phyloP scores from a whole-genome alignment of 176 grass and related monocot genomes.

The Microstegium vimineum region DNA sequence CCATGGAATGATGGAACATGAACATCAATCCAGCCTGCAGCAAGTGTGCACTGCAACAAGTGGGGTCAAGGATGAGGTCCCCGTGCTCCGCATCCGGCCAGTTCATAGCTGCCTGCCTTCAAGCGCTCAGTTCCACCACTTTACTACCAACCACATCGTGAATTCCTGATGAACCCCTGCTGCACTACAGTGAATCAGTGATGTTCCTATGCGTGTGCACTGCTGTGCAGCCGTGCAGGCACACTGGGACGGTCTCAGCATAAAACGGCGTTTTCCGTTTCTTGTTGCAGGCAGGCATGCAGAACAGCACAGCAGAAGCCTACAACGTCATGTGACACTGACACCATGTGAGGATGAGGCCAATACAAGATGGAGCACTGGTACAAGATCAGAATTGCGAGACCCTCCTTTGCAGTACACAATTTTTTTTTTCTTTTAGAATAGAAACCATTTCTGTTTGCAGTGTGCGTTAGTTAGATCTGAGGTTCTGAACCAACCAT shows the following conservation, averaged over 20 bases:
- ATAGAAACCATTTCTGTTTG: not conserved
- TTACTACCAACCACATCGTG: not conserved
- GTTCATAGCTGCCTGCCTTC: not conserved
- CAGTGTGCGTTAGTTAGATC: not conserved
- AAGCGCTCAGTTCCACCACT: not conserved
- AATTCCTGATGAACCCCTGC: not conserved
- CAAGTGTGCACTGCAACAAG: conserved; percentile 6
- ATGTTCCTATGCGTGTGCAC: not conserved
- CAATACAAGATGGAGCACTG: not conserved
- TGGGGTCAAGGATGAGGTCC: not conserved
- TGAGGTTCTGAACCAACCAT: not conserved
- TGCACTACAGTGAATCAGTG: too few relatives aligned
- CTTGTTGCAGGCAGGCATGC: not conserved
- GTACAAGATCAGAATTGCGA: not conserved
- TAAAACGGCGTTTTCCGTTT: not conserved
- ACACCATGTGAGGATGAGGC: not conserved
- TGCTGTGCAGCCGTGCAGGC: not conserved
- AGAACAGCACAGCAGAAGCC: not conserved
- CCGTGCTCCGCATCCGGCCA: not conserved
- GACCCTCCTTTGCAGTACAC: not conserved
- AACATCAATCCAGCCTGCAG: not conserved
- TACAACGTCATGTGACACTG: conserved; percentile 8
- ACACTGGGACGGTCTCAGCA: not conserved
- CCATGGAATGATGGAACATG: not conserved
- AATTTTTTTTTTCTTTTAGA: not conserved